phyloP scores from a whole-genome alignment of 148 eudicot genomes.

The Rhododendron williamsianum region DNA sequence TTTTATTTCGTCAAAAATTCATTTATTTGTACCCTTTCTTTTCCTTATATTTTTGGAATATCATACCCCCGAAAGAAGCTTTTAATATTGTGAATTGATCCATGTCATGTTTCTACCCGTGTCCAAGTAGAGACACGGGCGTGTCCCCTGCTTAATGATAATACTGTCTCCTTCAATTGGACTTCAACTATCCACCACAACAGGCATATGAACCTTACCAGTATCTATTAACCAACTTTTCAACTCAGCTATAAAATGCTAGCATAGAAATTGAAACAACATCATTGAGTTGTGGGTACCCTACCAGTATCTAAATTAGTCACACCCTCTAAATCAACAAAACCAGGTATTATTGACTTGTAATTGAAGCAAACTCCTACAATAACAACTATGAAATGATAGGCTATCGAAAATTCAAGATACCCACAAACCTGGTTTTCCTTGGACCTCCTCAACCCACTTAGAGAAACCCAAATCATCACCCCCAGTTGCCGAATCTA shows the following conservation, averaged over 20 bases:
- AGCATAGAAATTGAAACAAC: conserved; percentile 2
- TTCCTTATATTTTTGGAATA: not conserved
- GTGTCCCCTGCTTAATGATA: not conserved
- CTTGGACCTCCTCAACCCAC: conserved; percentile 61
- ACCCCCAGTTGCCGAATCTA: conserved; percentile 40
- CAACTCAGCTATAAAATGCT: not conserved
- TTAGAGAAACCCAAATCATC: conserved; percentile 74
- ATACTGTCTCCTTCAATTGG: not conserved
- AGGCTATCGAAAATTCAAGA: not conserved
- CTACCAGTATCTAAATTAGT: not conserved
- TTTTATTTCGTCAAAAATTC: not conserved
- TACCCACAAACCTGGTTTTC: conserved; percentile 62
- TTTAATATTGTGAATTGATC: not conserved
- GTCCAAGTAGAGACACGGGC: not conserved
- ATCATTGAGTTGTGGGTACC: not conserved
- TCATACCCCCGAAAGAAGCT: not conserved
- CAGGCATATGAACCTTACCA: not conserved
- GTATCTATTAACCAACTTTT: not conserved
- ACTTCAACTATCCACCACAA: not conserved
- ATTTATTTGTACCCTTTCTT: not conserved
- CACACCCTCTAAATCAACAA: not conserved
- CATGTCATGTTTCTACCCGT: not conserved
- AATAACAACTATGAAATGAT: not conserved
- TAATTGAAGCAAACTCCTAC: not conserved
- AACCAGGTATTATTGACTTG: not conserved